A percentile compares a stretch with the other conserved stretches of the same genome.
Conservation (phyloP, 2,329 filamentous ascomycete species). For the Coleophoma crateriformis region DNA sequence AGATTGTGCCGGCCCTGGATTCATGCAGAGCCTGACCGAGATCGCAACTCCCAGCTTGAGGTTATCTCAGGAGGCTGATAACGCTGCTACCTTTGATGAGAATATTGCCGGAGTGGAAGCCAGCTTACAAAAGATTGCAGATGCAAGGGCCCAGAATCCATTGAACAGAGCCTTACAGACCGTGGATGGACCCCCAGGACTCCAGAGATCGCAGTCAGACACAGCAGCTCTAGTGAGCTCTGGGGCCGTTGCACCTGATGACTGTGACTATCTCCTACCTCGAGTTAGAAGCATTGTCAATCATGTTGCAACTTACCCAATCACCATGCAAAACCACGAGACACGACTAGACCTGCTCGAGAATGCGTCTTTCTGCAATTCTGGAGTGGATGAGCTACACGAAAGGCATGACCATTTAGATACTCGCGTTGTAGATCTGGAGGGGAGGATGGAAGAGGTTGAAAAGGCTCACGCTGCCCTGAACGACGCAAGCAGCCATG, state of each 20-base stretch:
- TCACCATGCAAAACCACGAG: slow-evolving; percentile 38
- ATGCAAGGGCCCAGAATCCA: slow-evolving; percentile 5
- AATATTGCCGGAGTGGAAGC: slow-evolving; percentile 10
- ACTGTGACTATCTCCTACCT: slow-evolving; percentile 11
- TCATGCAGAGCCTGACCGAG: slow-evolving; percentile 23
- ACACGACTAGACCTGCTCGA: slow-evolving; percentile 65
- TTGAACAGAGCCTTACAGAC: slow-evolving; percentile 1
- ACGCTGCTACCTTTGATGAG: slow-evolving; percentile 9
- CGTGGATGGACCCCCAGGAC: background rate
- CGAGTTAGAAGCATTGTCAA: slow-evolving; percentile 15
- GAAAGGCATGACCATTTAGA: slow-evolving; percentile 64
- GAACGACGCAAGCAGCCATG: slow-evolving; percentile 20
- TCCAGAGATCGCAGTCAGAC: background rate
- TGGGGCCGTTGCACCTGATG: slow-evolving; percentile 3
- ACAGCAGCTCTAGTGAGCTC: background rate
- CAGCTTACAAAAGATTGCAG: slow-evolving; percentile 13
- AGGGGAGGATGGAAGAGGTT: slow-evolving; percentile 55
- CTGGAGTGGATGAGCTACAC: slow-evolving; percentile 62
- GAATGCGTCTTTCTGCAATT: slow-evolving; percentile 61
- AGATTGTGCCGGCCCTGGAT: slow-evolving; percentile 17
- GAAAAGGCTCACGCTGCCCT: slow-evolving; percentile 47
- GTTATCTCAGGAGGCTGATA: slow-evolving; percentile 13
- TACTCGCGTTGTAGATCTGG: slow-evolving; percentile 62
- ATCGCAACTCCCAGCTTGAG: slow-evolving; percentile 18
- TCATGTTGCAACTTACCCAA: slow-evolving; percentile 16